A percentile compares a stretch with the other conserved stretches of the same genome.
phyloP scores from a whole-genome alignment of 768 basidiomycete genomes.

The Sarcomyxa edulis region DNA sequence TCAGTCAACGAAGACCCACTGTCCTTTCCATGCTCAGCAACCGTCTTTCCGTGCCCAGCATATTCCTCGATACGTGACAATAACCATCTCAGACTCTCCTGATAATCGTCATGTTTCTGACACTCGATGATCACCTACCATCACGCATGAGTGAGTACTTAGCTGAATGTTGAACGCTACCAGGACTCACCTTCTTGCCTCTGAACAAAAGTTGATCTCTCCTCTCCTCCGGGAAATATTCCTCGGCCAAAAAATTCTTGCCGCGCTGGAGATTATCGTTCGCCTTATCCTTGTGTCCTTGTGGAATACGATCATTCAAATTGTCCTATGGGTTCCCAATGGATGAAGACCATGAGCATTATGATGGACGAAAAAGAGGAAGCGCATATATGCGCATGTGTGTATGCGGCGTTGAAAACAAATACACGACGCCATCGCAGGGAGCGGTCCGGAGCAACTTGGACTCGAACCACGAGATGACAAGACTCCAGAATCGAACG shows the following conservation, averaged over 20 bases:
- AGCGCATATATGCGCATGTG: too few species aligned
- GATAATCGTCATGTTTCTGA: conserved; percentile 89
- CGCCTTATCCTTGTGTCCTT: conserved; percentile 58
- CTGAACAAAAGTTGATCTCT: conserved; percentile 92
- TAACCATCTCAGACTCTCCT: conserved; percentile 74
- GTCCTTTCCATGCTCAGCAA: conserved; percentile 15
- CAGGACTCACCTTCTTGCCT: conserved; percentile 73
- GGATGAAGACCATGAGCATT: neutral
- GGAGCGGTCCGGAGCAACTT: too few species aligned
- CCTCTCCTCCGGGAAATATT: conserved; percentile 87
- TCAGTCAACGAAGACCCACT: conserved; percentile 15
- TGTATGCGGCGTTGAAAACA: too few species aligned
- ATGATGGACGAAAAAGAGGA: conserved; percentile 20
- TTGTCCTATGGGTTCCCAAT: conserved; percentile 19
- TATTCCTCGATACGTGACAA: conserved; percentile 61
- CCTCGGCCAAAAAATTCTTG: conserved; percentile 68
- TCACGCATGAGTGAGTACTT: neutral
- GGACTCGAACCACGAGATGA: conserved; percentile 11
- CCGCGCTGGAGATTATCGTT: conserved; percentile 51
- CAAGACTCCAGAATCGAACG: conserved; percentile 23
- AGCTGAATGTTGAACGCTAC: neutral
- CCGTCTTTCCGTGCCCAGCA: conserved; percentile 38
- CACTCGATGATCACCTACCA: conserved; percentile 81
- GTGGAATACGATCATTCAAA: conserved; percentile 51
- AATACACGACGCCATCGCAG: too few species aligned